Conservation (phyloP, 371 early-diverging fungal genomes). For the Pancytospora philotis region DNA sequence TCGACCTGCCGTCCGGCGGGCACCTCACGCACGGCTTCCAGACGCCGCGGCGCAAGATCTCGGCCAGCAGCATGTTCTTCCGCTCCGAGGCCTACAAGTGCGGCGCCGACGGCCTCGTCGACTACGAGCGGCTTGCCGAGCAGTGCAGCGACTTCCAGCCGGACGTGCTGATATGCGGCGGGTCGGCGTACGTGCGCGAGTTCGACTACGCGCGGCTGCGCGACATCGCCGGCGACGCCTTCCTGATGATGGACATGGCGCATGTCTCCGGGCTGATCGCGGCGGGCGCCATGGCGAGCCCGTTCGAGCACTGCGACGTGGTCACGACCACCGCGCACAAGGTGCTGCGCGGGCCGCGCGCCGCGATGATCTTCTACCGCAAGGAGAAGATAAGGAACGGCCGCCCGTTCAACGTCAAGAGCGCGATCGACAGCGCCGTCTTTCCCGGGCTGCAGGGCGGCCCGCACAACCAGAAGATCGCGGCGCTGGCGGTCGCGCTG, state of each 20-base stretch:
- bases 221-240: constrained; percentile 64
- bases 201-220: constrained; percentile 69
- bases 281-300: constrained; percentile 58
- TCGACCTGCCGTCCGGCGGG: constrained; percentile 93
- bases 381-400: constrained; percentile 67
- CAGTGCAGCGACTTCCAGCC: constrained; percentile 78
- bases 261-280: constrained; percentile 69
- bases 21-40: constrained; percentile 97
- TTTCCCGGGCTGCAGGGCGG: constrained; percentile 98
- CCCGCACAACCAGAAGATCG: constrained; percentile 96
- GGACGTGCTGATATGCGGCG: constrained; percentile 91
- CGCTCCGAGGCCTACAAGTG: constrained; percentile 90
- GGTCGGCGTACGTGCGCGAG: constrained; percentile 82
- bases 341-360: constrained; percentile 91
- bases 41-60: constrained; percentile 87
- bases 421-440: constrained; percentile 81
- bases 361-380: constrained; percentile 85
- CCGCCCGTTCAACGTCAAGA: constrained; percentile 72
- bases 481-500: constrained; percentile 84
- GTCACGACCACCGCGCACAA: constrained; percentile 98
- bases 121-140: constrained; percentile 76
- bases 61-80: constrained; percentile 83
- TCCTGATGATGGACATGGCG: constrained; percentile 91
- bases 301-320: constrained; percentile 86
- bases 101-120: constrained; percentile 73